Evolutionary conservation across 179 eudicot species (phyloP), one percentile per base, ranked within the genome.

Genomic region (Corrigiola litoralis): DNA sequence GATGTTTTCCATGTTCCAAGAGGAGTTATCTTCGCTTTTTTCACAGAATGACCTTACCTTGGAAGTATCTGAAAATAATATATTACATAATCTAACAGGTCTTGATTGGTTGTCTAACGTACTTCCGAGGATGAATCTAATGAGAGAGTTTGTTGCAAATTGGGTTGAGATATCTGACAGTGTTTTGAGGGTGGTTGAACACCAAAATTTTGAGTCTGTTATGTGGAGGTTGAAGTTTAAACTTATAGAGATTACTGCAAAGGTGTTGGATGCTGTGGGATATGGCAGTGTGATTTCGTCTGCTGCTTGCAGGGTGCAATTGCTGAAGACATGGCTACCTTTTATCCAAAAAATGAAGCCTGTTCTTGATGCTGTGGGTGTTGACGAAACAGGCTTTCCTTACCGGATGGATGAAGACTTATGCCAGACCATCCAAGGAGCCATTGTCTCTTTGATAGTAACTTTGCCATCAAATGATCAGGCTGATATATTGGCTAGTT

Each of bases 401-500:
- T 61, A 72, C 79, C 87, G 69, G 76, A 82, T 87, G 92, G 90
- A 87, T 45, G 98, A 89, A 29, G 96, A 90, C 25, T 67, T 86
- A 6, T 81, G 90, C 67, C 84, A 87, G 66, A 69, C 69, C 67
- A 79, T 92, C 18, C 92, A 92, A 72, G 96, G 89, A 48, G 87
- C 98, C 31, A 80, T 87, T 2, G 84, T 87, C n/a, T 75, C 96
- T 0, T 58, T 92, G 46, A 63, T 90, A 61, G 78, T 84, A 41
- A 88, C 89, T 0, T 71, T 90, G 75, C 98, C 98, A 5, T 92
- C 98, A 2, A 75, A 80, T 49, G 87, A 92, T 76, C 98, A 92
- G 77, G 96, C 92, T 8, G 87, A 90, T 12, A 81, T 92, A 51
- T 72, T 92, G 14, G 77, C 77, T 0, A 92, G 81, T 48, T 92